Evolutionary conservation across 495 filamentous ascomycete genomes (phyloP).

Genomic region (Xylaria castorea): DNA sequence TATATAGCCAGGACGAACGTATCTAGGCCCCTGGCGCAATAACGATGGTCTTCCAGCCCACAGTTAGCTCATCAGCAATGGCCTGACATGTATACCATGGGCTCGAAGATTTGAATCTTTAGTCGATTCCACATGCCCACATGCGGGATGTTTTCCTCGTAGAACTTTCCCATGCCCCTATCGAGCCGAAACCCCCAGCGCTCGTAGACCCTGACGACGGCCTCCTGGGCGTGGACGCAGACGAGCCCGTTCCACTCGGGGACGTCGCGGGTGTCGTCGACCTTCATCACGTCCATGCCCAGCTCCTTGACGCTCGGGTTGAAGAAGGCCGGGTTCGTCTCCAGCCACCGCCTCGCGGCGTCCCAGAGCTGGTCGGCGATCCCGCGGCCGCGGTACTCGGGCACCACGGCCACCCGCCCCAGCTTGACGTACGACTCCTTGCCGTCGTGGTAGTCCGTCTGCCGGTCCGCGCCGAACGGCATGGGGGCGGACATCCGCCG

Average conservation of each 20-base stretch:
- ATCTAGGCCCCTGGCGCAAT: background rate
- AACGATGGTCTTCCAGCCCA: background rate
- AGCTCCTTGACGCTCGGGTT: constrained; percentile 56
- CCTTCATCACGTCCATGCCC: constrained; percentile 39
- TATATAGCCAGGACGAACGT: background rate
- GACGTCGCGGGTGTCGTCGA: constrained; percentile 38
- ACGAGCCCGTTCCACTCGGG: constrained; percentile 71
- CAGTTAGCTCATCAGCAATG: background rate
- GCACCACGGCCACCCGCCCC: constrained; percentile 73
- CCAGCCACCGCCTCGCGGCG: constrained; percentile 67
- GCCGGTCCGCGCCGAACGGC: constrained; percentile 47
- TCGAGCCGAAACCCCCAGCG: constrained; percentile 74
- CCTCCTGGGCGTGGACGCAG: constrained; percentile 75
- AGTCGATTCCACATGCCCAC: constrained; percentile 73
- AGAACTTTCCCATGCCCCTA: constrained; percentile 74
- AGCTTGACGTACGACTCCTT: constrained; percentile 79
- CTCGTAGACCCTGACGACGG: constrained; percentile 65
- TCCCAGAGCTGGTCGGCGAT: constrained; percentile 68
- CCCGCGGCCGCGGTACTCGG: constrained; percentile 66
- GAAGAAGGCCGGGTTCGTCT: constrained; percentile 58
- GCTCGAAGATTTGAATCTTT: constrained; percentile 28
- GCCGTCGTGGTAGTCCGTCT: constrained; percentile 58
- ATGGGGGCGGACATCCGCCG: constrained; percentile 28
- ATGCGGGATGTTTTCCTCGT: constrained; percentile 85
- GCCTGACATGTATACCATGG: background rate